Base-by-base conservation (phyloP, 2,329 filamentous ascomycete species). In the Endothia cerciana region DNA sequence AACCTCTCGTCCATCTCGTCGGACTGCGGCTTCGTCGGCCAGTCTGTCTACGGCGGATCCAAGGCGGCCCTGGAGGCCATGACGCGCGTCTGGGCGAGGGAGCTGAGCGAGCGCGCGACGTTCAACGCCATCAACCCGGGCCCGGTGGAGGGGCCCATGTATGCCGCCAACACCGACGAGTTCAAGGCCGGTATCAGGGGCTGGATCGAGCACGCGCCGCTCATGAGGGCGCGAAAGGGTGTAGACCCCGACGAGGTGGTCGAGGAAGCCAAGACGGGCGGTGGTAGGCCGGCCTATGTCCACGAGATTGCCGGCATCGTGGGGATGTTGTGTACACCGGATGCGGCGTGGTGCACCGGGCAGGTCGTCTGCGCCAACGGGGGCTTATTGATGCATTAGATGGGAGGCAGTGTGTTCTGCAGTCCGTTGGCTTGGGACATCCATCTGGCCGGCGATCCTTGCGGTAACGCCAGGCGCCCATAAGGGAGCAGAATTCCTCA, bases 281-380 rank as follows among this genome's bases (percentile, higher is more conserved):
- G 85, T 1, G 83, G 86, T 19, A 82, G 88, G 69, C 85, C 85
- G 4, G 91, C 84, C 3, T 91, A 91, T 74, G 85, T 87, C 38
- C 79, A 82, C 60, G 91, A 94, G 79, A 83, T 94, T 76, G 91
- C 90, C 0, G 91, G 91, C 0, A 85, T 92, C 5, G 88, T 93
- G 22, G 90, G 85, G 2, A 93, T 94, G 90, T 77, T 94, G 28
- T 92, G 90, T 74, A 84, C 85, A 5, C 81, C 83, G 6, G 92
- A 94, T 74, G 84, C 86, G n/a, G 85, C 81, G 8, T 94, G 91
- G 91, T 89, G 87, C 73, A 95, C 91, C 0, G 92, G 92, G 1
- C 90, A 89, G 76, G 89, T 93, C 30, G 85, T 95, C 4, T 91
- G 89, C 78, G 91, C 91, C 8, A 94, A 94, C 74, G 92, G 92